Evolutionary conservation across 106 monocot genomes (phyloP), one percentile per base, ranked within the genome.

Genomic region (Platanthera guangdongensis): DNA sequence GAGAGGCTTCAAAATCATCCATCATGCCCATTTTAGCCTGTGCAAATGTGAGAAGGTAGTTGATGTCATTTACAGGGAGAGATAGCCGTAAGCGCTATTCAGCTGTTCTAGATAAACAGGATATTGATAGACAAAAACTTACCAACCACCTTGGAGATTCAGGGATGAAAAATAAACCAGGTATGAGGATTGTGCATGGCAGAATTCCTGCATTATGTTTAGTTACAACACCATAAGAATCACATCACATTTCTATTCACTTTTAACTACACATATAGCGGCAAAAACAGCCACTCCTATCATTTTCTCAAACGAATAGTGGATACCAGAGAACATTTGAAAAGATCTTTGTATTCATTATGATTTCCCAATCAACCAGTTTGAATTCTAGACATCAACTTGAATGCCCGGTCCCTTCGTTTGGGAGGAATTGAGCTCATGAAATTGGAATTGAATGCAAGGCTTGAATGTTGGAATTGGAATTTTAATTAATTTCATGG

Each of bases 91-190:
- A 54, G 9, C 19, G 7, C 8, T 59, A 59, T 59, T 59, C 59
- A 18, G 18, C 8, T 59, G 19, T 59, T 59, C 59, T 59, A 18
- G 18, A 6, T 7, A 59, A 59, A 16, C 16, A 59, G 4, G 18
- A 1, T 19, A 19, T 1, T 59, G 5, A 19, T 2, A 48, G 6
- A 0, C 49, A 49, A 21, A 67, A 69, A 22, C 81, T 75, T 75
- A 95, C 92, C 95, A 95, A 78, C 95, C 95, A 95, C 74, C 95
- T 85, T 19, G 95, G 95, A 30, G 95, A 95, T 79, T 95, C 95
- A 3, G 93, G 95, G 68, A 95, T 95, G 68, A 95, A 95, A 80
- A 95, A 95, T 11, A 95, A 68, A 51, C 88, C 92, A 74, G 95
- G 95, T 76, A 95, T 90, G 53, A 95, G 80, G 64, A 92, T 79